Conservation (phyloP, 73 alveolate genomes). For the Paramecium primaurelia region DNA sequence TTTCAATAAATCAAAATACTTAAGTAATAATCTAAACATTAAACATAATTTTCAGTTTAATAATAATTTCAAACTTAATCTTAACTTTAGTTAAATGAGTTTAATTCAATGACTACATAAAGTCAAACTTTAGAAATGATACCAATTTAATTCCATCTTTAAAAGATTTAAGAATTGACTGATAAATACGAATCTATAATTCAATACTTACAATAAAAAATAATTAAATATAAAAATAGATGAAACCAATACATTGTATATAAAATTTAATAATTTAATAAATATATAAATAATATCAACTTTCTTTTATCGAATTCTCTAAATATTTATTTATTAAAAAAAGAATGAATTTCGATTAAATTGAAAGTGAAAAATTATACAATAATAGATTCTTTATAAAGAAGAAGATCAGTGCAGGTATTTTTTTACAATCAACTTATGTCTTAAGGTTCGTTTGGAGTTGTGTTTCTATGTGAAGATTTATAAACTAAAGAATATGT, state of each 20-base stretch:
- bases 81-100: neutral
- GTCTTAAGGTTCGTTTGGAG: conserved; percentile 26
- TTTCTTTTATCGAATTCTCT: neutral
- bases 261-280: neutral
- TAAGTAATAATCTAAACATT: neutral
- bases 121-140: neutral
- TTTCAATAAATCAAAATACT: neutral
- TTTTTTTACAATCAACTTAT: neutral
- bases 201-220: conserved; percentile 3
- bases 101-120: neutral
- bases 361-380: neutral
- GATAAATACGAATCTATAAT: conserved; percentile 28
- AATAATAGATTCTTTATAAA: conserved; percentile 33
- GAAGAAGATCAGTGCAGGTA: conserved; percentile 31
- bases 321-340: neutral
- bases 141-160: neutral
- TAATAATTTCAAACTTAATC: conserved; percentile 2
- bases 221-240: neutral
- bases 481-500: conserved; percentile 50
- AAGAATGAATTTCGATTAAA: neutral
- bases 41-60: neutral
- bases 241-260: neutral
- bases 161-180: neutral
- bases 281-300: neutral
- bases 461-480: conserved; percentile 52